Evolutionary conservation across 805 yeast genomes (phyloP), one percentile per base, ranked within the genome.

Genomic region (Candida silvatica): DNA sequence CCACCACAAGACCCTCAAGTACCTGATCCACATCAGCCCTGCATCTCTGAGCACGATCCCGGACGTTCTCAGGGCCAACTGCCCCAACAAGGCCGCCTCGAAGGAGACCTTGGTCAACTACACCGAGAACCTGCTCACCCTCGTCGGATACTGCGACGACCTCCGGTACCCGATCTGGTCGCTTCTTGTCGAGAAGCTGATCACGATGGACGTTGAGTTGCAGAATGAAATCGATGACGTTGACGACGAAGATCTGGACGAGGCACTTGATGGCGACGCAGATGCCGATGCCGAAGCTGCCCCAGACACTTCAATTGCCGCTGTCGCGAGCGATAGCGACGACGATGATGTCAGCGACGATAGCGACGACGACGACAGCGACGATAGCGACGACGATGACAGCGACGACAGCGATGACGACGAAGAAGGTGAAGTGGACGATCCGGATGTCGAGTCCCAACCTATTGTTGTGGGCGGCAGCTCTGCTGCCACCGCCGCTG

Each of bases 191-290:
- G 95, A 90, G 55, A 73, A 77, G 41, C 70, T 83, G 37, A 85
- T 92, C 39, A 82, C 84, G 44, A 65, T 92, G 31, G 98, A 90
- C 58, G 96, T 88, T 4, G 97, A 87, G 56, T 65, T 88, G 38
- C 95, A 86, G 49, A 86, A 84, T 51, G 92, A 82, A 47, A 60
- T 85, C 38, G 95, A 87, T 47, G 95, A 84, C 44, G 61, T 80
- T 37, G 94, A 83, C 51, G 92, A 83, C 44, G 81, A 74, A 37
- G 75, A 77, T 30, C 71, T 73, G 9, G 78, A 71, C 6, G 76
- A 68, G 7, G 61, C 54, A 2, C 37, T 56, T 17, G 62, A 51
- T 1, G 61, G 51, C 14, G n/a, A n/a, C n/a, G n/a, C n/a, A n/a
- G 62, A 43, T 4, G 59, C 49, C 4, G 51, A 42, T 8, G 16